phyloP scores from a whole-genome alignment of 2,329 filamentous ascomycete species.

The Botrytis galanthina region DNA sequence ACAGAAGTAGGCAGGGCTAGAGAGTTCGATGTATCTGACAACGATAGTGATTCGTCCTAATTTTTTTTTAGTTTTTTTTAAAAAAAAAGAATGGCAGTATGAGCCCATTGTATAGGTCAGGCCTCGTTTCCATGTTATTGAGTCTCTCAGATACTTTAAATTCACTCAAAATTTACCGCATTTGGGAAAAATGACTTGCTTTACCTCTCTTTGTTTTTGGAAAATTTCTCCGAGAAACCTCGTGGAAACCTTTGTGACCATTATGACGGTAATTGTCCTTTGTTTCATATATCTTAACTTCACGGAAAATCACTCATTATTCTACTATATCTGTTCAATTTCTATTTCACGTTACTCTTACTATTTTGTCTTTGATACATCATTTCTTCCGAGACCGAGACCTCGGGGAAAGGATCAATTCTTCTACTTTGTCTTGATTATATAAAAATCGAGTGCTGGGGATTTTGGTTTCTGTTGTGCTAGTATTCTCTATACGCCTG shows the following conservation, averaged over 20 bases:
- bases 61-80: too few relatives aligned
- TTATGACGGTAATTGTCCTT: not conserved
- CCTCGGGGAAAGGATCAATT: not conserved
- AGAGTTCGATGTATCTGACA: conserved; percentile 20
- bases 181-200: not conserved
- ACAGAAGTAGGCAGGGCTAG: conserved; percentile 24
- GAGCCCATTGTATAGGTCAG: not conserved
- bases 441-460: not conserved
- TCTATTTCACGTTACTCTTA: not conserved
- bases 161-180: not conserved
- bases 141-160: not conserved
- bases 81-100: not conserved
- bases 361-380: not conserved
- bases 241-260: not conserved
- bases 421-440: not conserved
- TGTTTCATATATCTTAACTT: not conserved
- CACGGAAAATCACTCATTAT: not conserved
- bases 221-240: not conserved
- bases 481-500: not conserved
- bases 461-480: too few relatives aligned
- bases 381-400: not conserved
- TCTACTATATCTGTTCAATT: not conserved
- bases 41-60: conserved; percentile 13
- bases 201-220: conserved; percentile 14
- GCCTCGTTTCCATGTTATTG: not conserved